Evolutionary conservation across 2,329 filamentous ascomycete genomes (phyloP).

Genomic region (Phyllosticta citrichinensis): DNA sequence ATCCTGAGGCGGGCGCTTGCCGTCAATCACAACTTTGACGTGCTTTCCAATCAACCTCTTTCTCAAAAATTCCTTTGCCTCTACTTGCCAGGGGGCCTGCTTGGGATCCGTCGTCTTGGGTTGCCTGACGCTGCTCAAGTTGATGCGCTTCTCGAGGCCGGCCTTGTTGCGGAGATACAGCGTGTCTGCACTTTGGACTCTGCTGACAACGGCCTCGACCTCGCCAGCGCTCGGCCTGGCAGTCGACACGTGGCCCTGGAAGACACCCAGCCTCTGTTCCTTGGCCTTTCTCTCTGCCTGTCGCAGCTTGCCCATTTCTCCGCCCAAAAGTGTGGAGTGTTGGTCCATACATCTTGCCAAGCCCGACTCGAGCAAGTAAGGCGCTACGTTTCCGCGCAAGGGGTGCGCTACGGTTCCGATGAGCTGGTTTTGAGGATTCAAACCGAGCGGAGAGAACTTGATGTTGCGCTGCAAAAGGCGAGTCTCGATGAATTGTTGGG

Average conservation of each 20-base stretch:
- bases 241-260: constrained; percentile 64
- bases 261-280: constrained; percentile 64
- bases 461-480: constrained; percentile 79
- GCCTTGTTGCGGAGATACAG: constrained; percentile 77
- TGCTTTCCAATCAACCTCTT: constrained; percentile 95
- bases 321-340: constrained; percentile 84
- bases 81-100: constrained; percentile 79
- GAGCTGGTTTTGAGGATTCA: constrained; percentile 85
- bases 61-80: constrained; percentile 91
- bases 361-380: constrained; percentile 80
- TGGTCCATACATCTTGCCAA: constrained; percentile 90
- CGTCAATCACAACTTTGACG: constrained; percentile 79
- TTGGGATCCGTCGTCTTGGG: constrained; percentile 82
- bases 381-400: constrained; percentile 75
- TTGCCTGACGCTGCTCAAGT: constrained; percentile 83
- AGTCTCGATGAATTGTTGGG: constrained; percentile 76
- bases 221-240: constrained; percentile 53
- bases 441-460: constrained; percentile 71
- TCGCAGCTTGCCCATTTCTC: constrained; percentile 76
- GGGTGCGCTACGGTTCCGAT: constrained; percentile 81
- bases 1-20: constrained; percentile 78
- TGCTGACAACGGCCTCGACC: constrained; percentile 71
- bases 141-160: constrained; percentile 80
- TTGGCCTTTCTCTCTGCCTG: constrained; percentile 81
- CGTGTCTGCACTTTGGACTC: constrained; percentile 81